These are phyloP conservation scores for Conoideocrella luteorostrata DNA, from an alignment of 2,329 filamentous ascomycete species.

Conservation along the genomic window DNA sequence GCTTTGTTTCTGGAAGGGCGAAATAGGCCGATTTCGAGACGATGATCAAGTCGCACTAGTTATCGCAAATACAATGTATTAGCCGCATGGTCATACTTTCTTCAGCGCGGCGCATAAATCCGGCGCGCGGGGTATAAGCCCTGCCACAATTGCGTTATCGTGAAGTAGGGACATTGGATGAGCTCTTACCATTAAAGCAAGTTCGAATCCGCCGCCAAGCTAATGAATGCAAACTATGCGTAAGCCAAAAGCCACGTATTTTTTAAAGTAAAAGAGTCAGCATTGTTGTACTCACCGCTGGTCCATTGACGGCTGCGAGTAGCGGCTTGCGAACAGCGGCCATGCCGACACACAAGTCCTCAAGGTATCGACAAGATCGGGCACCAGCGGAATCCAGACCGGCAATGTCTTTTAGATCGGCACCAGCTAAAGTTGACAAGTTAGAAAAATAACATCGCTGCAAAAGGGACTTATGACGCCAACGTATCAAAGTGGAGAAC, in stretches of 20 bases:
- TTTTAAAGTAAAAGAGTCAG: background rate
- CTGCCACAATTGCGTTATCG: too few species aligned
- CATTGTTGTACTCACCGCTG: slow-evolving; percentile 36
- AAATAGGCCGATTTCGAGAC: slow-evolving; percentile 29
- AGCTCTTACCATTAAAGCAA: slow-evolving; percentile 37
- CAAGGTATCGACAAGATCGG: slow-evolving; percentile 27
- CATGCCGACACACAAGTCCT: slow-evolving; percentile 34
- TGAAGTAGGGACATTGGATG: too few species aligned
- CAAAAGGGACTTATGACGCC: slow-evolving; percentile 6
- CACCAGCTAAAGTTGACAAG: slow-evolving; percentile 21
- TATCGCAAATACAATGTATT: slow-evolving; percentile 1
- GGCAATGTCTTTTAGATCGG: slow-evolving; percentile 30
- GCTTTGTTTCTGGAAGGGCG: slow-evolving; percentile 32
- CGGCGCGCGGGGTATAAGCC: too few species aligned
- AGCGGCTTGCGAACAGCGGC: slow-evolving; percentile 35
- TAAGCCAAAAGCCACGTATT: slow-evolving; percentile 5
- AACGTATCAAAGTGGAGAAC: slow-evolving; percentile 4
- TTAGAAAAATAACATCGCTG: slow-evolving; percentile 2
- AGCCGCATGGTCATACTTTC: slow-evolving; percentile 6
- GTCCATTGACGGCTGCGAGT: slow-evolving; percentile 43
- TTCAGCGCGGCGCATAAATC: background rate
- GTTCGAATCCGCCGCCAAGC: slow-evolving; percentile 45
- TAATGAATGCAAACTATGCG: slow-evolving; percentile 15
- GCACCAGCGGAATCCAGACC: slow-evolving; percentile 25
- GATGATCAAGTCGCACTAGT: slow-evolving; percentile 33